Evolutionary conservation across 2,329 filamentous ascomycete species (phyloP).

Genomic region (Clonostachys solani): DNA sequence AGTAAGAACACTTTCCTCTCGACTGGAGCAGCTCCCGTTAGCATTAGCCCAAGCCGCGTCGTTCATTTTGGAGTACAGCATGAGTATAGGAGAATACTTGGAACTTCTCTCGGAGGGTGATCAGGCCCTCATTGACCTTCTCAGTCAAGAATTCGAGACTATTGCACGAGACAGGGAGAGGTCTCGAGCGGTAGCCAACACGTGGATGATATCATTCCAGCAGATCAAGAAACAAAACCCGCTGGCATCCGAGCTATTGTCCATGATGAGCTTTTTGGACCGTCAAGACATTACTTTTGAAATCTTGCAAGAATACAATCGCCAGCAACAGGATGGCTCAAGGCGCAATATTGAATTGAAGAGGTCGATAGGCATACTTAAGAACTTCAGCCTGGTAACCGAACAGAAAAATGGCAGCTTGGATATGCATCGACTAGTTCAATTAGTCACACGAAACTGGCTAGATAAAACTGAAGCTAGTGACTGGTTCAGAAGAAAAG

Average conservation of each 20-base stretch:
- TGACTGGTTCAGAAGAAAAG: no score
- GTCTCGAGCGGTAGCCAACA: constrained; percentile 16
- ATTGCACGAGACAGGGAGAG: constrained; percentile 17
- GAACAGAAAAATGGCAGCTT: constrained; percentile 8
- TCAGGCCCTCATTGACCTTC: constrained; percentile 8
- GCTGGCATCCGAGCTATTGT: constrained; percentile 18
- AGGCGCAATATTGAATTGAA: neutral
- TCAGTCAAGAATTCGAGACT: constrained; percentile 22
- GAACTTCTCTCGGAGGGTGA: constrained; percentile 10
- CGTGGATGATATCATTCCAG: constrained; percentile 26
- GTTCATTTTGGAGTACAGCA: constrained; percentile 22
- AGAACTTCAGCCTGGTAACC: constrained; percentile 16
- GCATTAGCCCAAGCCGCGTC: constrained; percentile 26
- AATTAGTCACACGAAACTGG: constrained; percentile 22
- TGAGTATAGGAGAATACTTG: constrained; percentile 16
- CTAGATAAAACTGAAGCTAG: constrained; percentile 4
- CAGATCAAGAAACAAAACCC: constrained; percentile 17
- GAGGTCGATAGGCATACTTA: constrained; percentile 14
- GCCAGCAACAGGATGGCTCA: no score
- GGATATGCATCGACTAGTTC: constrained; percentile 24
- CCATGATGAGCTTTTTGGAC: constrained; percentile 21
- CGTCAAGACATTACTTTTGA: constrained; percentile 16
- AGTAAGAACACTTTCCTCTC: constrained; percentile 10
- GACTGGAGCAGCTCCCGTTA: constrained; percentile 22
- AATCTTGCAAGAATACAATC: constrained; percentile 7